Evolutionary conservation across 2,329 filamentous ascomycete species (phyloP).

Genomic region (Escovopsis sp.): DNA sequence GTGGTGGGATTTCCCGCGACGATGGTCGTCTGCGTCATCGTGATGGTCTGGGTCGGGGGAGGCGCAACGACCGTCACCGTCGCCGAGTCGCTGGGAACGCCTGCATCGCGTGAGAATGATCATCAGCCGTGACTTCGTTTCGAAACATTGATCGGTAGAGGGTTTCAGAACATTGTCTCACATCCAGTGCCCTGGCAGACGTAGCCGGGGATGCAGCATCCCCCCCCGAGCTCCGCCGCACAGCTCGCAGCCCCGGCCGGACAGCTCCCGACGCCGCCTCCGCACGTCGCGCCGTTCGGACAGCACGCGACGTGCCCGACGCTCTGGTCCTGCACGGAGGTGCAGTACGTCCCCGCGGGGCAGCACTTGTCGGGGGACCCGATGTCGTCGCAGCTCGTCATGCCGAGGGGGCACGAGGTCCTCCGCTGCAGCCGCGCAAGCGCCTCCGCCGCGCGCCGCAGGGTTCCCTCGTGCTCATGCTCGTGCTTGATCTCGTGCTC

Average conservation of each 20-base stretch:
- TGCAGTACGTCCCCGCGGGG: conserved; percentile 48
- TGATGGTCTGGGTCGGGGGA: conserved; percentile 16
- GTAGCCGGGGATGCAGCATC: conserved; percentile 62
- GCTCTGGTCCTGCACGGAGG: conserved; percentile 44
- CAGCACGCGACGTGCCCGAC: conserved; percentile 64
- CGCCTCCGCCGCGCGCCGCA: conserved; percentile 30
- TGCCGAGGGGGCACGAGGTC: conserved; percentile 54
- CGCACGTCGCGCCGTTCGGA: conserved; percentile 48
- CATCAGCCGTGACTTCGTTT: no score
- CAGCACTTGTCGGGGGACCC: conserved; percentile 61
- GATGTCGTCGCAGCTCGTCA: conserved; percentile 48
- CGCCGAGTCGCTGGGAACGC: conserved; percentile 19
- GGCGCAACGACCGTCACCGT: conserved; percentile 8
- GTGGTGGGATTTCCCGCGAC: conserved; percentile 23
- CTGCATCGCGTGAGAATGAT: conserved; percentile 6
- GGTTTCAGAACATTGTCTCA: conserved; percentile 24
- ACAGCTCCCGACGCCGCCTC: conserved; percentile 48
- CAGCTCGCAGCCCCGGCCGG: conserved; percentile 49
- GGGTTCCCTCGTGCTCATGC: conserved; percentile 14
- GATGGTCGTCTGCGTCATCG: conserved; percentile 24
- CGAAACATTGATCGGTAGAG: not conserved
- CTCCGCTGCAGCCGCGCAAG: conserved; percentile 38
- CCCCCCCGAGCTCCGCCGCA: conserved; percentile 49
- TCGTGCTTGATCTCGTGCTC: conserved; percentile 23
- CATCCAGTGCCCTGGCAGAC: conserved; percentile 57